Base-by-base conservation (phyloP, 164 flowering plant genomes). In the Berberis vulgaris region DNA sequence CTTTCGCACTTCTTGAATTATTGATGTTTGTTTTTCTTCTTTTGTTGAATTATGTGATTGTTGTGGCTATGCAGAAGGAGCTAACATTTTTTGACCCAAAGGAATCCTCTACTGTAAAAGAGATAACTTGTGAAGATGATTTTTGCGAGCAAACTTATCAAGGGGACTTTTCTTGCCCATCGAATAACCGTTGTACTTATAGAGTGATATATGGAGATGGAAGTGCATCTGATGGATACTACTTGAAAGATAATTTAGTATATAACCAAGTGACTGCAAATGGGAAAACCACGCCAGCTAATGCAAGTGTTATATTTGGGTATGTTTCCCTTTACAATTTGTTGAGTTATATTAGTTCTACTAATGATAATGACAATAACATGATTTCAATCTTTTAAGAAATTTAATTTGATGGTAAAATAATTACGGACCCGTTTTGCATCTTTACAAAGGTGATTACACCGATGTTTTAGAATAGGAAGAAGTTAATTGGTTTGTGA, bases 181-280 rank as follows among this genome's bases (percentile, higher is more conserved):
- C 79, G 6, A 72, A 75, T 1, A 6, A 69, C 66, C 73, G n/a
- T 6, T 95, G 97, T 61, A 74, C 74, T 39, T 95, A 87, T 65
- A 69, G 59, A 62, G 86, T 89, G 64, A 67, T 66, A 7, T 94
- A 94, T 80, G 99, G 99, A 57, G 99, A 95, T 78, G 99, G 99
- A 65, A 91, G 99, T 81, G 50, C 90, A 53, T 91, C 94, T 61
- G 52, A 78, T 65, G 99, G 99, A 42, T 85, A 80, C 79, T 95
- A 79, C 74, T 91, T 95, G 13, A 76, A 72, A 71, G 99, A 95
- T 78, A 6, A 43, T 65, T n/a, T 89, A 42, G 78, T 75, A 6
- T 71, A 85, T 54, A 63, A 80, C 49, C 76, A 60, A 61, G 91
- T 77, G 10, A 71, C 86, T 58, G 94, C 96, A 73, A 79, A 89